Evolutionary conservation across 306 rosid species (phyloP).

Genomic region (Begonia peltatifolia): DNA sequence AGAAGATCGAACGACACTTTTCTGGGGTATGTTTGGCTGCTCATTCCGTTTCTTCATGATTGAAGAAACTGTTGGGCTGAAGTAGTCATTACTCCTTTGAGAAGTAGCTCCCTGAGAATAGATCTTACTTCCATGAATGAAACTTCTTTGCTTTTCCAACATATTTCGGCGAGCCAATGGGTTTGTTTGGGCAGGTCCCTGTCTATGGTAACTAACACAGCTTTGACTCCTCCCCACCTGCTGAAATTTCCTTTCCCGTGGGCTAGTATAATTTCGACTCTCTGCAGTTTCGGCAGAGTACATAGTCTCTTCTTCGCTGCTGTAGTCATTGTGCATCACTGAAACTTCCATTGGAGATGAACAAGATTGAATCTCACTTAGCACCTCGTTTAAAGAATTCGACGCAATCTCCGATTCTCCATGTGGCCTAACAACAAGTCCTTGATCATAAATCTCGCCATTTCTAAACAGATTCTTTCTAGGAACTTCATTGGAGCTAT

Average conservation of each 20-base stretch:
- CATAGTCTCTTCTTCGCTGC: slow-evolving; percentile 96
- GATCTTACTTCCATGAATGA: slow-evolving; percentile 65
- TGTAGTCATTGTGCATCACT: slow-evolving; percentile 48
- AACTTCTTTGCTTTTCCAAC: slow-evolving; percentile 69
- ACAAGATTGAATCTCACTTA: slow-evolving; percentile 68
- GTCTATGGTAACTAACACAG: slow-evolving; percentile 76
- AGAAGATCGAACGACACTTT: slow-evolving; percentile 72
- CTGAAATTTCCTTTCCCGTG: slow-evolving; percentile 56
- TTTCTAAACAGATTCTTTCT: slow-evolving; percentile 28
- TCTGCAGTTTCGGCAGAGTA: slow-evolving; percentile 98
- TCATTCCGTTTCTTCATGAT: slow-evolving; percentile 77
- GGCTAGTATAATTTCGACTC: slow-evolving; percentile 71
- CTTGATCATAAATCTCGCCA: slow-evolving; percentile 19
- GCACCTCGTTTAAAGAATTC: slow-evolving; percentile 62
- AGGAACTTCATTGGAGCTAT: slow-evolving; percentile 20
- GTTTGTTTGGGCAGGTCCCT: slow-evolving; percentile 49
- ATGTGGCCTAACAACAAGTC: slow-evolving; percentile 12
- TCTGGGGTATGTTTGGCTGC: slow-evolving; percentile 48
- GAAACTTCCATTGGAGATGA: slow-evolving; percentile 44
- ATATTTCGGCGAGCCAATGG: slow-evolving; percentile 40
- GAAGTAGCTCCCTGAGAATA: slow-evolving; percentile 86
- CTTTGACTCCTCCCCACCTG: slow-evolving; percentile 95
- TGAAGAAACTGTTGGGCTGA: slow-evolving; percentile 85
- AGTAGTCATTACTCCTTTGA: slow-evolving; percentile 85
- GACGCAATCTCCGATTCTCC: slow-evolving; percentile 50